phyloP scores from a whole-genome alignment of 179 eudicot species.

The Actinidia polygama region DNA sequence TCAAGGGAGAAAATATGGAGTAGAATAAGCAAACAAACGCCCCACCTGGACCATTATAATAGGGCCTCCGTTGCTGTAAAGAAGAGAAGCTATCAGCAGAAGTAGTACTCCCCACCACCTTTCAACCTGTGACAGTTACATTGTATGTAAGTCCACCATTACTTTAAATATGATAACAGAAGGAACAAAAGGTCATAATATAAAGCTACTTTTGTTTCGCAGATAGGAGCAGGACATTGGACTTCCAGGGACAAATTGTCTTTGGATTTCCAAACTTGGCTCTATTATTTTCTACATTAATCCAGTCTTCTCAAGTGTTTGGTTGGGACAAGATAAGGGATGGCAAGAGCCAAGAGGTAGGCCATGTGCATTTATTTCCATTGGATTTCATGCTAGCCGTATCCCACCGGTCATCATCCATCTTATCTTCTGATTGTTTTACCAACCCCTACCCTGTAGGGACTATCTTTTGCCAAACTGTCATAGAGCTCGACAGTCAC shows the following conservation, averaged over 20 bases:
- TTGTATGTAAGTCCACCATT: background rate
- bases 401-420: background rate
- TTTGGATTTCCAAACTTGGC: background rate
- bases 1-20: background rate
- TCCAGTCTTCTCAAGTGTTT: too few relatives aligned
- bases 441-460: background rate
- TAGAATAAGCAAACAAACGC: slow-evolving; percentile 10
- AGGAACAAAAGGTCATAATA: background rate
- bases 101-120: slow-evolving; percentile 82
- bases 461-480: background rate
- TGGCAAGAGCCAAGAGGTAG: background rate
- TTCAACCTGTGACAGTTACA: slow-evolving; percentile 60
- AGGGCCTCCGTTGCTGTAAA: slow-evolving; percentile 86
- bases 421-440: background rate
- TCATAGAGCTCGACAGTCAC: background rate
- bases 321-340: background rate
- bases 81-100: slow-evolving; percentile 75
- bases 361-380: background rate
- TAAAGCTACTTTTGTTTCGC: background rate
- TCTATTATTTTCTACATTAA: slow-evolving; percentile 2
- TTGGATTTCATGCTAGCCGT: background rate
- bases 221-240: background rate
- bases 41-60: slow-evolving; percentile 95
- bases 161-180: background rate
- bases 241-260: background rate